Evolutionary conservation across 495 filamentous ascomycete genomes (phyloP).

Genomic region (Pseudomonodictys pantanalensis): DNA sequence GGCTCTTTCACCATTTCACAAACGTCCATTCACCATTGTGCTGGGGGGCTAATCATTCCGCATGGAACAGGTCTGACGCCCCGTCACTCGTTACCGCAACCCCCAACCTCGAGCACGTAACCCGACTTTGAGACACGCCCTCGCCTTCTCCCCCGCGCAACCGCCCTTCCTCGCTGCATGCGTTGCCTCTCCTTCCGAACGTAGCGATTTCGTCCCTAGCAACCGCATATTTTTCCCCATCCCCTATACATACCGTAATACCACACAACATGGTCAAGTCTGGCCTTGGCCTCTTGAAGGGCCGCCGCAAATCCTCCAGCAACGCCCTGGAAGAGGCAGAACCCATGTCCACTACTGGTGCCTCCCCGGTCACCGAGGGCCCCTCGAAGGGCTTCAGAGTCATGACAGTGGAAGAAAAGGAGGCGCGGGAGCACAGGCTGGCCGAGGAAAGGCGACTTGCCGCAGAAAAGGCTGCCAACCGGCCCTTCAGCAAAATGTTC

Average conservation of each 20-base stretch:
- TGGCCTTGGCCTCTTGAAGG: constrained; percentile 18
- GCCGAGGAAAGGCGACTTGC: constrained; percentile 6
- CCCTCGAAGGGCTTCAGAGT: constrained; percentile 16
- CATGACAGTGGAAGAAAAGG: constrained; percentile 9
- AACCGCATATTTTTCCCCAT: not conserved
- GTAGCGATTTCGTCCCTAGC: not conserved
- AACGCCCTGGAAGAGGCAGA: constrained; percentile 34
- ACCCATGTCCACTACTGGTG: not conserved
- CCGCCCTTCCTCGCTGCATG: too few species aligned
- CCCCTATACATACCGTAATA: not conserved
- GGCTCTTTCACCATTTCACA: too few species aligned
- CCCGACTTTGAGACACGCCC: too few species aligned
- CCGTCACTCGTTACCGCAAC: too few species aligned
- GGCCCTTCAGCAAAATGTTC: constrained; percentile 21
- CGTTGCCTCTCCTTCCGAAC: not conserved
- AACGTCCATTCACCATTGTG: too few species aligned
- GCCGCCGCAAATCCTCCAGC: constrained; percentile 34
- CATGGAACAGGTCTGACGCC: too few species aligned
- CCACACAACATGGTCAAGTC: constrained; percentile 32
- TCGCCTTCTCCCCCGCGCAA: too few species aligned
- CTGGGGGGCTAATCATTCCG: too few species aligned
- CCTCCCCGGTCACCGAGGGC: not conserved
- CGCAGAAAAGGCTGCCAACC: constrained; percentile 7
- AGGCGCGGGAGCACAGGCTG: constrained; percentile 10
- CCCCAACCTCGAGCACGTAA: too few species aligned